phyloP scores from a whole-genome alignment of 345 rosid species.

The Clarkia xantiana region DNA sequence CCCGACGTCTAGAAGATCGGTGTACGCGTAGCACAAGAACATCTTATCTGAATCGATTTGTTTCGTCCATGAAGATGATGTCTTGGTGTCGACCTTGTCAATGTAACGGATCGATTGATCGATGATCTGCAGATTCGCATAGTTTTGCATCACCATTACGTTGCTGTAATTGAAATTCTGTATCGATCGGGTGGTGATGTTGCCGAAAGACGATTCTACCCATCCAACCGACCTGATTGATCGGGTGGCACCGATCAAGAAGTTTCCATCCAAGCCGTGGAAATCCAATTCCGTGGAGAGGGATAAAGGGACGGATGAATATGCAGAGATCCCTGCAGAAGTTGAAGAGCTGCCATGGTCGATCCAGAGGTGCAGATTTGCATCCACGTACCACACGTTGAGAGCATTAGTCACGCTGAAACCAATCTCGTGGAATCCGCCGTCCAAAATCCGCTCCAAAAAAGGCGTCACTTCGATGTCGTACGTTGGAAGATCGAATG shows the following conservation, averaged over 20 bases:
- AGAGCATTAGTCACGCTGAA: slow-evolving; percentile 67
- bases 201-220: slow-evolving; percentile 57
- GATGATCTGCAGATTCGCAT: slow-evolving; percentile 40
- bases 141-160: slow-evolving; percentile 37
- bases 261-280: slow-evolving; percentile 41
- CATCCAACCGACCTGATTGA: slow-evolving; percentile 39
- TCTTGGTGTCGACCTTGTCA: slow-evolving; percentile 28
- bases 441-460: slow-evolving; percentile 57
- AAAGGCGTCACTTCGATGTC: slow-evolving; percentile 69
- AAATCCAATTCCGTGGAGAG: slow-evolving; percentile 26
- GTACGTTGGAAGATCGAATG: slow-evolving; percentile 73
- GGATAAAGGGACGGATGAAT: slow-evolving; percentile 16
- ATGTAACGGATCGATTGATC: slow-evolving; percentile 43
- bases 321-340: slow-evolving; percentile 4
- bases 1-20: slow-evolving; percentile 21
- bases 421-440: slow-evolving; percentile 38
- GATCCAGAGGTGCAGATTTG: slow-evolving; percentile 89
- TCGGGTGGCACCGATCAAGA: slow-evolving; percentile 35
- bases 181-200: slow-evolving; percentile 28
- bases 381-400: slow-evolving; percentile 75
- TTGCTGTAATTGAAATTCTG: slow-evolving; percentile 46
- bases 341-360: slow-evolving; percentile 50
- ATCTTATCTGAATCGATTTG: slow-evolving; percentile 25
- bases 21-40: slow-evolving; percentile 30
- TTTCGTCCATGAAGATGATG: slow-evolving; percentile 12